Percentiles rank a stretch among this genome's conserved stretches.
phyloP scores from a whole-genome alignment of 306 rosid genomes.

The Corylus avellana region DNA sequence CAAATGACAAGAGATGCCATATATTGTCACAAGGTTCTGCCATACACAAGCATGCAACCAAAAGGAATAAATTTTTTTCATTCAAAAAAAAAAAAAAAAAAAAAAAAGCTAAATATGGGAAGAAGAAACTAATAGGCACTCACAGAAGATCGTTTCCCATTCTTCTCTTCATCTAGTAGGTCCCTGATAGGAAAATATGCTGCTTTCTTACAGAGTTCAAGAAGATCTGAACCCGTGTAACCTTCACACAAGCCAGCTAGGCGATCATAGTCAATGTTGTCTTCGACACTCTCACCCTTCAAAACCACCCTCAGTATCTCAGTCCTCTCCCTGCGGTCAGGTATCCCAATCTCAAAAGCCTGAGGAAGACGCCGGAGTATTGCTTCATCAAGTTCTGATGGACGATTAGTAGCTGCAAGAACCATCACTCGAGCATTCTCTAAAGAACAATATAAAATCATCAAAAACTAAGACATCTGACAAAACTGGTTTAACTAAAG shows the following conservation, averaged over 20 bases:
- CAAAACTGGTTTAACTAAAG: slow-evolving; percentile 21
- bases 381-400: slow-evolving; percentile 98
- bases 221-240: slow-evolving; percentile 91
- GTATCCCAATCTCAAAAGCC: slow-evolving; percentile 90
- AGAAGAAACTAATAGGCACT: slow-evolving; percentile 40
- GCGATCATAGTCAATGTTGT: slow-evolving; percentile 49
- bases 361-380: slow-evolving; percentile 99
- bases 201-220: slow-evolving; percentile 97
- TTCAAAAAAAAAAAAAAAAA: slow-evolving; percentile 7
- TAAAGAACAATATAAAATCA: slow-evolving; percentile 24
- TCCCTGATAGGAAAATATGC: slow-evolving; percentile 92
- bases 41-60: not conserved
- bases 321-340: slow-evolving; percentile 74
- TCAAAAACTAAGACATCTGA: slow-evolving; percentile 6
- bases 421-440: slow-evolving; percentile 97
- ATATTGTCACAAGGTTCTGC: not conserved
- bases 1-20: not conserved
- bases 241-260: slow-evolving; percentile 76
- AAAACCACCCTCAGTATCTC: slow-evolving; percentile 80
- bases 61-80: slow-evolving; percentile 1
- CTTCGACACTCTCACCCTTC: slow-evolving; percentile 74
- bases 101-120: not conserved
- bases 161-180: slow-evolving; percentile 71
- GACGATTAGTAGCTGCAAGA: slow-evolving; percentile 98
- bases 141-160: slow-evolving; percentile 64